Conservation (phyloP, 176 grass and related monocot species). For the Tillandsia leiboldiana region DNA sequence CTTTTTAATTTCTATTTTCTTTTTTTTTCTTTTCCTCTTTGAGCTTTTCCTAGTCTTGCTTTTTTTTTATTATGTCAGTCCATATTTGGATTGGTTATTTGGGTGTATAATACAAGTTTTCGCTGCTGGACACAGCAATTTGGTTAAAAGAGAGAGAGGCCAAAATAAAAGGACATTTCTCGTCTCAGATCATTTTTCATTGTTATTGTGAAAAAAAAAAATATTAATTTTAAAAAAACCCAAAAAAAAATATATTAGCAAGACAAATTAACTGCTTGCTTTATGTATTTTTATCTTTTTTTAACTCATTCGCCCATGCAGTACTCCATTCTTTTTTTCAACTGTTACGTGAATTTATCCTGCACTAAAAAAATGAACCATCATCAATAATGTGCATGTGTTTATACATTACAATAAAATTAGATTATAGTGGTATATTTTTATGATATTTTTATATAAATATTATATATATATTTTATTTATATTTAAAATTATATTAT, state of each 20-base stretch:
- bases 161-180: background rate
- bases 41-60: constrained; percentile 17
- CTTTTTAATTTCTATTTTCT: background rate
- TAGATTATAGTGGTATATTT: too few species aligned
- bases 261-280: too few species aligned
- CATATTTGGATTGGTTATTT: constrained; percentile 34
- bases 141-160: constrained; percentile 16
- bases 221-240: too few species aligned
- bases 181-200: background rate
- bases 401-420: too few species aligned
- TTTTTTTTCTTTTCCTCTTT: constrained; percentile 20
- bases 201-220: background rate
- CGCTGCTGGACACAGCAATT: constrained; percentile 5
- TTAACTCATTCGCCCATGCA: too few species aligned
- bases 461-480: too few species aligned
- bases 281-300: too few species aligned
- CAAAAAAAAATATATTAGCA: background rate
- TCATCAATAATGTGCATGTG: background rate
- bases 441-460: too few species aligned
- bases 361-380: too few species aligned
- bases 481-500: too few species aligned
- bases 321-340: too few species aligned
- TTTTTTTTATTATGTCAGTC: constrained; percentile 16
- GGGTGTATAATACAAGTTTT: constrained; percentile 14
- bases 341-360: too few species aligned